Evolutionary conservation across 2,329 filamentous ascomycete genomes (phyloP).

Genomic region (Fusarium sp.): DNA sequence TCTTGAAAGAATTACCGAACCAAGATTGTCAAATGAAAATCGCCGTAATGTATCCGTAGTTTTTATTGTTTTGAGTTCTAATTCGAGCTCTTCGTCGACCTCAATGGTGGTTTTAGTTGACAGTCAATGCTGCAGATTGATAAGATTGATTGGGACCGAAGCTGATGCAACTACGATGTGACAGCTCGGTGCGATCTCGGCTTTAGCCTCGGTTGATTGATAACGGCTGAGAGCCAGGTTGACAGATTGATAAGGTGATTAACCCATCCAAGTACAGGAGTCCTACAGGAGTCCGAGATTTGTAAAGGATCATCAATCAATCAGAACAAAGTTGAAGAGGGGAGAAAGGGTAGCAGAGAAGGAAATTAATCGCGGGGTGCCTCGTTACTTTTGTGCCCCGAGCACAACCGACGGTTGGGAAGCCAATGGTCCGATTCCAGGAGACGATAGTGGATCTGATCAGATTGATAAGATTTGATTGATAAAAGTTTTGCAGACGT

Average conservation of each 20-base stretch:
- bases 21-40: constrained; percentile 21
- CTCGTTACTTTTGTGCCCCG: constrained; percentile 42
- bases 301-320: constrained; percentile 2
- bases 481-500: constrained; percentile 48
- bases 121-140: constrained; percentile 27
- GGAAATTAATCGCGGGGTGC: constrained; percentile 41
- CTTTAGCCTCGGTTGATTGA: constrained; percentile 23
- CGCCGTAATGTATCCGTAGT: background rate
- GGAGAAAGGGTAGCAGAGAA: constrained; percentile 18
- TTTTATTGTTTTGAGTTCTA: background rate
- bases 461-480: constrained; percentile 61
- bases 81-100: background rate
- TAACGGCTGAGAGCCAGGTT: constrained; percentile 18
- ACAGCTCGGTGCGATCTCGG: constrained; percentile 29
- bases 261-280: constrained; percentile 19
- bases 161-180: constrained; percentile 19
- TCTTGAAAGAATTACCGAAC: background rate
- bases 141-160: constrained; percentile 27
- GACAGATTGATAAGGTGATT: constrained; percentile 9
- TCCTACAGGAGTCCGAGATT: background rate
- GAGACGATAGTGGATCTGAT: constrained; percentile 48
- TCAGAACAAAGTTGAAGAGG: background rate
- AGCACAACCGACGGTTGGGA: constrained; percentile 37
- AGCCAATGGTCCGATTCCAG: constrained; percentile 47
- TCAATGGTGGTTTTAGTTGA: constrained; percentile 1